Conservation (phyloP, 2,329 filamentous ascomycete genomes). For the Talaromyces sp. region DNA sequence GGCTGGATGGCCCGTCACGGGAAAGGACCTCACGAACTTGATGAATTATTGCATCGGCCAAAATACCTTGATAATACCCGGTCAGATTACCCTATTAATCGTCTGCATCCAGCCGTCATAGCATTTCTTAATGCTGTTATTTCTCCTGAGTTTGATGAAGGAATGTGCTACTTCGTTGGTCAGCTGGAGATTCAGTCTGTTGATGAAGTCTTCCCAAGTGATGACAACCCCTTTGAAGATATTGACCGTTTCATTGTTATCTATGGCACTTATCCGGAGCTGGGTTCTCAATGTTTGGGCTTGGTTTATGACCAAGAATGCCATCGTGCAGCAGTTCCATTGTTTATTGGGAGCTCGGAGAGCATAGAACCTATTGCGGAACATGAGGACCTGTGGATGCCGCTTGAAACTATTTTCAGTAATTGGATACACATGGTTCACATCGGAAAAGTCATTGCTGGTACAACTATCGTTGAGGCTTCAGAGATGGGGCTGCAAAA, state of each 20-base stretch:
- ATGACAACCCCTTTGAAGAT: neutral
- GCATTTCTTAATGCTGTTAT: conserved; percentile 18
- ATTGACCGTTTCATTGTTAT: conserved; percentile 18
- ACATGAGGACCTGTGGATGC: conserved; percentile 20
- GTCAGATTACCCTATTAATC: conserved; percentile 12
- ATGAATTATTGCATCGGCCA: conserved; percentile 7
- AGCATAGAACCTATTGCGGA: conserved; percentile 19
- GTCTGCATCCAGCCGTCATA: conserved; percentile 19
- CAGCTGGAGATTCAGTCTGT: neutral
- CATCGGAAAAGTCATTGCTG: conserved; percentile 17
- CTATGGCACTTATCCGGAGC: conserved; percentile 17
- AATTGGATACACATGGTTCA: conserved; percentile 21
- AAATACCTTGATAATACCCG: conserved; percentile 3
- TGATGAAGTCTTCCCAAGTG: neutral
- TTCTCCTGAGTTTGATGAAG: conserved; percentile 13
- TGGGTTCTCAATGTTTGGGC: conserved; percentile 19
- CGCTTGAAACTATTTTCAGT: conserved; percentile 22
- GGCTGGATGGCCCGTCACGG: conserved; percentile 20
- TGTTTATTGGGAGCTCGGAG: conserved; percentile 13
- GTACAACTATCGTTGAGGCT: neutral
- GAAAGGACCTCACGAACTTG: conserved; percentile 16
- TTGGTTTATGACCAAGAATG: conserved; percentile 12
- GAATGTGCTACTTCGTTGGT: conserved; percentile 9
- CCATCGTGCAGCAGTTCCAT: conserved; percentile 12
- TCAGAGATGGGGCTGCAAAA: neutral